Conservation (phyloP, 139 green algal species). For the Haematococcus lacustris region DNA sequence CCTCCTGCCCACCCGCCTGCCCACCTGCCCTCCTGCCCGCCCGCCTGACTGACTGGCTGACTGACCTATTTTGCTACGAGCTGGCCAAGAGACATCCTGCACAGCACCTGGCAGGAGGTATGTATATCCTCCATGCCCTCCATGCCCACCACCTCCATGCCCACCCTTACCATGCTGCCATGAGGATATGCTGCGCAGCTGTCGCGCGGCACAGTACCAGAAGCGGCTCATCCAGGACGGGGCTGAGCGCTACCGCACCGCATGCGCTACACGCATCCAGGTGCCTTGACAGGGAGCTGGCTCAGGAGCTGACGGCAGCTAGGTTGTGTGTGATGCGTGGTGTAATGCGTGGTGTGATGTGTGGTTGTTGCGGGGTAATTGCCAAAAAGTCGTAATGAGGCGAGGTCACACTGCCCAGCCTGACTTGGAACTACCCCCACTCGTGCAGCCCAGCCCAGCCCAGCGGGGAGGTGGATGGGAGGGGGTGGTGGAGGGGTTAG, state of each 20-base stretch:
- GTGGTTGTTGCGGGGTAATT: background rate
- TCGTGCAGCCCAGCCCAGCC: too few species aligned
- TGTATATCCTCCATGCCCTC: background rate
- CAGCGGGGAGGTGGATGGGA: too few species aligned
- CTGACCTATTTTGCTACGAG: too few species aligned
- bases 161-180: background rate
- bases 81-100: too few species aligned
- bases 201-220: slow-evolving; percentile 54
- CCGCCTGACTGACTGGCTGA: too few species aligned
- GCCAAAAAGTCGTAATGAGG: background rate
- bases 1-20: too few species aligned
- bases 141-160: background rate
- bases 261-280: slow-evolving; percentile 31
- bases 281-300: too few species aligned
- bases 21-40: background rate
- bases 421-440: too few species aligned
- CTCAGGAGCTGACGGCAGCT: too few species aligned
- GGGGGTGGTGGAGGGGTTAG: too few species aligned
- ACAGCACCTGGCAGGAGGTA: background rate
- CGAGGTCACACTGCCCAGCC: too few species aligned
- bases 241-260: slow-evolving; percentile 18
- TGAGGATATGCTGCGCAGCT: slow-evolving; percentile 10
- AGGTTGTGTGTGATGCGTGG: too few species aligned
- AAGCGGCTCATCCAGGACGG: slow-evolving; percentile 51
- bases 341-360: background rate